Conservation (phyloP, 2,329 filamentous ascomycete genomes). For the Ceratocystis colombiana region DNA sequence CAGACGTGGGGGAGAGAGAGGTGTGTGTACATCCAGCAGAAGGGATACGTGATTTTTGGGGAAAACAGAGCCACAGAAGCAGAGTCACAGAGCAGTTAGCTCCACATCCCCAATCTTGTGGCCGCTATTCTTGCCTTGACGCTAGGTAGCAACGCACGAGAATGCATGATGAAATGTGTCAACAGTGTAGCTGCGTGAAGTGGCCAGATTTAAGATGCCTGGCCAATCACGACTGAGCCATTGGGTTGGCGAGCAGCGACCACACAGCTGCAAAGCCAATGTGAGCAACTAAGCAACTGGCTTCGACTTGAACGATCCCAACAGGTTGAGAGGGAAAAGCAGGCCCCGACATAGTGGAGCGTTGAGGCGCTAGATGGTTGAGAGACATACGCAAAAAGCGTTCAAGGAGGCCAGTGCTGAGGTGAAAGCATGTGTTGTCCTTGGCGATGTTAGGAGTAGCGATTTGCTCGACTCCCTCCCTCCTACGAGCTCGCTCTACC, state of each 20-base stretch:
- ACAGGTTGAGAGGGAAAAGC: background rate
- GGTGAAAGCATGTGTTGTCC: constrained; percentile 5
- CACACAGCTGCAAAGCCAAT: background rate
- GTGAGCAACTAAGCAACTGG: background rate
- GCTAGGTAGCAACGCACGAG: background rate
- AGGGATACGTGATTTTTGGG: background rate
- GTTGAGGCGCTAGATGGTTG: background rate
- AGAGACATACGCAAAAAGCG: background rate
- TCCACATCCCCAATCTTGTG: background rate
- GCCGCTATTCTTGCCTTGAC: background rate
- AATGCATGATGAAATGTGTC: background rate
- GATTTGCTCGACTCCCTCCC: background rate
- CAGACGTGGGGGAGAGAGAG: background rate
- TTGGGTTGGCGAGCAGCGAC: too few species aligned
- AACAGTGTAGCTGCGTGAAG: background rate
- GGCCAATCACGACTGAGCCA: too few species aligned
- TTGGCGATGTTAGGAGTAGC: background rate
- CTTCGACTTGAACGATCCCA: too few species aligned
- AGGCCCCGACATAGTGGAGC: background rate
- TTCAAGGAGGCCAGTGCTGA: background rate
- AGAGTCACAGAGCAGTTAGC: background rate
- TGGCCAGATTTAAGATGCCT: background rate
- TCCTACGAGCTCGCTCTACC: background rate
- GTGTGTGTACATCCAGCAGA: background rate
- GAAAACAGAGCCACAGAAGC: background rate